Evolutionary conservation across 2,329 filamentous ascomycete species (phyloP), one percentile per base, ranked within the genome.

Genomic region (Zasmidium cellare): DNA sequence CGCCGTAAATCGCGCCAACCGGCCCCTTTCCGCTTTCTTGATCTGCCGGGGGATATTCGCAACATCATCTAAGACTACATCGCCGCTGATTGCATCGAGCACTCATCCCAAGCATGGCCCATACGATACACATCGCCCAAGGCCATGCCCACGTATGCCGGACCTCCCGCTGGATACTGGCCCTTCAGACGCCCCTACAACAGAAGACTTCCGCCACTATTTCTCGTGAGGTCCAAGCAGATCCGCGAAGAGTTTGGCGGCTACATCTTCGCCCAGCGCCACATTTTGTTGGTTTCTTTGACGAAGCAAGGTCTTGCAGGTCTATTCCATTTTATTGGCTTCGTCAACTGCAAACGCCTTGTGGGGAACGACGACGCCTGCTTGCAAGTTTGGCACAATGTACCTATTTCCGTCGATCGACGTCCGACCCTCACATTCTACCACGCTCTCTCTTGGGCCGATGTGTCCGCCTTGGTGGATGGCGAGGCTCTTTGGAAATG

Each of bases 11-110:
- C 35, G n/a, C 35, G 35, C 11, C 9, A 2, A 9, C 20, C 16
- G 9, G 22, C 12, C 45, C 18, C 18, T 2, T 52, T 52, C 28
- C 50, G 31, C 20, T 55, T 55, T 25, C 45, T 55, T 23, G 45
- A 20, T 31, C 35, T 55, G 18, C 52, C 52, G 18, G 23, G 24
- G 18, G 52, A 55, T n/a, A 11, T 49, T n/a, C 23, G 52, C 56
- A 55, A 48, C 20, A 25, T 47, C n/a, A 41, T 55, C 25, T 55
- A 55, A 14, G 51, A 53, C 1, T 18, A 53, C 16, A 22, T 53
- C 20, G 11, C 41, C 11, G 20, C 6, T 19, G 19, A 45, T 20
- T n/a, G 11, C 28, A n/a, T n/a, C n/a, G n/a, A n/a, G n/a, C n/a
- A n/a, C n/a, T n/a, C 28, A 7, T 31, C 28, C 7, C 7, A 31